A percentile compares a stretch with the other conserved stretches of the same genome.
These are phyloP conservation scores for Pinus tabuliformis DNA, from an alignment of 75 land plant genomes.

Conservation along the genomic window DNA sequence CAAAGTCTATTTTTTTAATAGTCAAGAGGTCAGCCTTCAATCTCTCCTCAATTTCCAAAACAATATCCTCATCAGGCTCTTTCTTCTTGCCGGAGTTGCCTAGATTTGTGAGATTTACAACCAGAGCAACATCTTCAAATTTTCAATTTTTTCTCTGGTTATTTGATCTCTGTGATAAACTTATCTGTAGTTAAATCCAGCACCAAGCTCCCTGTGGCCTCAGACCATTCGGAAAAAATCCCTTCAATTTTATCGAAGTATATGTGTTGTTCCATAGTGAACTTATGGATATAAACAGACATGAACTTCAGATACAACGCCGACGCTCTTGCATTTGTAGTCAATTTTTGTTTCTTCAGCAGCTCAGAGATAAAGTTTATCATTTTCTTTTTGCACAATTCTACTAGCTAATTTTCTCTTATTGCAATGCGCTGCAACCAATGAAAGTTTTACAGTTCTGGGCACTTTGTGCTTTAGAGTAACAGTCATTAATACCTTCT, in stretches of 20 bases:
- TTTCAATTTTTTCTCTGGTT: slow-evolving; percentile 30
- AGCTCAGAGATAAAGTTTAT: slow-evolving; percentile 83
- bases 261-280: slow-evolving; percentile 82
- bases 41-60: slow-evolving; percentile 25
- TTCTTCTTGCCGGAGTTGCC: not conserved
- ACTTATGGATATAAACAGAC: slow-evolving; percentile 71
- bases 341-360: slow-evolving; percentile 65
- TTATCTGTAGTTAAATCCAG: slow-evolving; percentile 40
- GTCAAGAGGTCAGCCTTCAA: slow-evolving; percentile 20
- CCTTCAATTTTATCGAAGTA: slow-evolving; percentile 89
- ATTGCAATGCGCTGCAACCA: slow-evolving; percentile 83
- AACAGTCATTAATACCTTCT: slow-evolving; percentile 62
- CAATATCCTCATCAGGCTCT: slow-evolving; percentile 17
- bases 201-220: slow-evolving; percentile 69
- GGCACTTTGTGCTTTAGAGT: slow-evolving; percentile 69
- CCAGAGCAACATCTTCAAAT: slow-evolving; percentile 61
- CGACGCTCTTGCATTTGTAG: slow-evolving; percentile 85
- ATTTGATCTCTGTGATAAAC: slow-evolving; percentile 22
- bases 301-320: slow-evolving; percentile 89
- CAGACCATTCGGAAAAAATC: slow-evolving; percentile 79
- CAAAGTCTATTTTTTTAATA: not conserved
- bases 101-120: slow-evolving; percentile 40
- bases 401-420: slow-evolving; percentile 71
- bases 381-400: slow-evolving; percentile 71
- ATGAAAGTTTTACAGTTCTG: slow-evolving; percentile 36